Conservation (phyloP, 371 early-diverging fungal genomes). For the Rhizomucor miehei region DNA sequence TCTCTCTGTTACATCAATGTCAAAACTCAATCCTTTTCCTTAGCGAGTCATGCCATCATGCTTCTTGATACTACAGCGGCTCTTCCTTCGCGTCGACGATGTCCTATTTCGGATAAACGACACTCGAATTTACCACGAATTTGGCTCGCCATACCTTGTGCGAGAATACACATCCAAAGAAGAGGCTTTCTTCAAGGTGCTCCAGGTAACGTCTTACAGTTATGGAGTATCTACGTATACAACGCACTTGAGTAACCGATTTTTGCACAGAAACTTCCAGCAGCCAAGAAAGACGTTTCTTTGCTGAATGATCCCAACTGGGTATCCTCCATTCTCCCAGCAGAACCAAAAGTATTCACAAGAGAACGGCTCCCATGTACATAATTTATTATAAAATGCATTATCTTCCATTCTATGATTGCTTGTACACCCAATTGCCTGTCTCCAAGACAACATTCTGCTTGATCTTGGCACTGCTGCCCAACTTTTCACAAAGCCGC, state of each 20-base stretch:
- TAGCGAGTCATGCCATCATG: conserved; percentile 92
- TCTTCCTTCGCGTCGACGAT: conserved; percentile 91
- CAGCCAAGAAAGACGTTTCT: conserved; percentile 60
- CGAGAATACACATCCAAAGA: conserved; percentile 76
- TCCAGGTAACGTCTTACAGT: conserved; percentile 36
- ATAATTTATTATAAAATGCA: not conserved
- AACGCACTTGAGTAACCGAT: no score
- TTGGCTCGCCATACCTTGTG: conserved; percentile 61
- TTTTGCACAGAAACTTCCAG: conserved; percentile 15
- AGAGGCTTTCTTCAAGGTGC: conserved; percentile 54
- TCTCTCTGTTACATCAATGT: conserved; percentile 4
- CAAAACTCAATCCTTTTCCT: conserved; percentile 1
- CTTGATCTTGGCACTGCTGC: not conserved
- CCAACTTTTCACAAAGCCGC: not conserved
- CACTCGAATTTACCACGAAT: conserved; percentile 85
- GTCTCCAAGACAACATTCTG: not conserved
- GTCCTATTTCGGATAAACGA: conserved; percentile 88
- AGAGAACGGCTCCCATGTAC: not conserved
- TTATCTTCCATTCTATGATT: not conserved
- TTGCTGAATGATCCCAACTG: conserved; percentile 72
- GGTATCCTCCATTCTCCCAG: conserved; percentile 58
- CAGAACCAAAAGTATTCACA: not conserved
- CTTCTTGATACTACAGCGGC: conserved; percentile 83
- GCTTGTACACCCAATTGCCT: conserved; percentile 1
- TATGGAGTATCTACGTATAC: not conserved